Evolutionary conservation across 75 land plant genomes (phyloP).

Genomic region (Larix kaempferi): DNA sequence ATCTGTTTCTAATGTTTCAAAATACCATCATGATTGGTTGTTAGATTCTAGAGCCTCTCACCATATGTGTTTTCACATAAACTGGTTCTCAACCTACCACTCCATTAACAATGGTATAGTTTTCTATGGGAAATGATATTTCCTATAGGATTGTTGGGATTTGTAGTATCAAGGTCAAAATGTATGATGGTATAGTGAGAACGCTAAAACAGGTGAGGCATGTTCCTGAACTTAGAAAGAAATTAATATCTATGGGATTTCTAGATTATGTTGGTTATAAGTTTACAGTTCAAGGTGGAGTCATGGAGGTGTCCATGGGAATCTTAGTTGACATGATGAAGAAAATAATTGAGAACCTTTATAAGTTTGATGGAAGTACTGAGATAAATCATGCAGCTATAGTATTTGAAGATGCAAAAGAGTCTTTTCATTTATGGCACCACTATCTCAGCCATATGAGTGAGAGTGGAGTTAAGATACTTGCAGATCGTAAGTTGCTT

Average conservation of each 20-base stretch:
- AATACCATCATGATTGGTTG: not conserved
- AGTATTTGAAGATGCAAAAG: not conserved
- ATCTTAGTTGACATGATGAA: conserved; percentile 11
- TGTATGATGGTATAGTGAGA: conserved; percentile 14
- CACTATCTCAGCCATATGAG: conserved; percentile 11
- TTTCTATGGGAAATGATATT: conserved; percentile 20
- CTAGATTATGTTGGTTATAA: conserved; percentile 14
- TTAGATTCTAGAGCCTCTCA: conserved; percentile 14
- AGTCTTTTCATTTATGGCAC: conserved; percentile 7
- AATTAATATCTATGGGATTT: conserved; percentile 18
- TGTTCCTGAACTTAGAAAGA: conserved; percentile 17
- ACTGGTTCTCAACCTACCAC: conserved; percentile 12
- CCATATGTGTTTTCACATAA: conserved; percentile 15
- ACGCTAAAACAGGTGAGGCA: conserved; percentile 14
- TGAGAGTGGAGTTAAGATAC: not conserved
- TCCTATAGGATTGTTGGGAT: conserved; percentile 6
- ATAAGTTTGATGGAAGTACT: not conserved
- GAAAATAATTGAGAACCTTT: not conserved
- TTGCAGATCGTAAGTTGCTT: conserved; percentile 6
- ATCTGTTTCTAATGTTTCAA: not conserved
- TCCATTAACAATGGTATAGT: conserved; percentile 5
- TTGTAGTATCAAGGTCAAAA: conserved; percentile 10
- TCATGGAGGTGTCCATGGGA: conserved; percentile 14
- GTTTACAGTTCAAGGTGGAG: not conserved
- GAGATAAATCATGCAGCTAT: not conserved